Percentiles rank a stretch among this genome's conserved stretches.
Conservation (phyloP, 768 basidiomycete species). For the Phlebiopsis flavidoalba region DNA sequence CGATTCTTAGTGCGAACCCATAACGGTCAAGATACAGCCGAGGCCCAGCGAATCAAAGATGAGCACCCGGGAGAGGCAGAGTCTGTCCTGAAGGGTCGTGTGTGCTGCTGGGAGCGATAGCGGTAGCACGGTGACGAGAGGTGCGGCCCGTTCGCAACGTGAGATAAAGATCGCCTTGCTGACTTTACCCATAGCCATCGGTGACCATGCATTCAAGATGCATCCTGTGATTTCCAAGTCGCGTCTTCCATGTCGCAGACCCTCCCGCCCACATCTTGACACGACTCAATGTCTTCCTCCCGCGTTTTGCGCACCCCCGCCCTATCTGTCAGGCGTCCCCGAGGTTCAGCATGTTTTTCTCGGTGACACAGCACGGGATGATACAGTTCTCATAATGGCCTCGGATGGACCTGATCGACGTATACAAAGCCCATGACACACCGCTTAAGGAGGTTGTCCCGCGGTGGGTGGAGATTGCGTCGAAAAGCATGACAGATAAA, state of each 20-base stretch:
- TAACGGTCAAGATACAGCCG: conserved; percentile 40
- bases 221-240: conserved; percentile 41
- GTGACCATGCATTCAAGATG: conserved; percentile 51
- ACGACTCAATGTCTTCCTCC: conserved; percentile 28
- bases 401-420: conserved; percentile 49
- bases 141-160: conserved; percentile 25
- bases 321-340: conserved; percentile 43
- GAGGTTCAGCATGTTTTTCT: conserved; percentile 39
- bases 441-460: conserved; percentile 15
- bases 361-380: conserved; percentile 19
- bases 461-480: conserved; percentile 30
- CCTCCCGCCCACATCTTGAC: conserved; percentile 13
- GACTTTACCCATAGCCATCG: conserved; percentile 34
- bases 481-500: conserved; percentile 15
- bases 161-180: neutral
- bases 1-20: conserved; percentile 43
- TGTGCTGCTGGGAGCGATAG: conserved; percentile 51
- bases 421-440: conserved; percentile 30
- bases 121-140: conserved; percentile 55
- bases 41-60: conserved; percentile 33
- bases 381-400: conserved; percentile 38
- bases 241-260: conserved; percentile 38
- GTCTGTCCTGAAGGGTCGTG: conserved; percentile 38
- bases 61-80: conserved; percentile 45
- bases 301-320: conserved; percentile 46